Evolutionary conservation across 2,329 filamentous ascomycete species (phyloP).

Genomic region (Xylariaceae sp.): DNA sequence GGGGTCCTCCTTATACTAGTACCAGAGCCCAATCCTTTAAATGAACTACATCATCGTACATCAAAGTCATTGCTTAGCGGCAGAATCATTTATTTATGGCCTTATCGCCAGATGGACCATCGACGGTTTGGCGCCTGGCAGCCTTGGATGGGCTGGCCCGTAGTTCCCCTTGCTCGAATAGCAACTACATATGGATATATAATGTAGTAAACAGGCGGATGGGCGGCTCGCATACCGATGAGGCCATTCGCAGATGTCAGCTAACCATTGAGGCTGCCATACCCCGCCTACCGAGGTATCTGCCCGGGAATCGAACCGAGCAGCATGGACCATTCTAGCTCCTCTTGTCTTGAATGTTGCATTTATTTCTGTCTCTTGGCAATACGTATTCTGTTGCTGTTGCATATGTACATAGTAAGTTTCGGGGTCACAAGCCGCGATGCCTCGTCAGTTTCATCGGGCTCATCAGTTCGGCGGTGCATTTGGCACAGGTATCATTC

Average conservation of each 20-base stretch:
- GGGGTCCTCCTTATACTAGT: too few relatives aligned
- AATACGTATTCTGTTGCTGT: conserved; percentile 1
- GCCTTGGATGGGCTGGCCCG: neutral
- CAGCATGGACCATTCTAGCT: conserved; percentile 13
- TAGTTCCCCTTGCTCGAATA: conserved; percentile 11
- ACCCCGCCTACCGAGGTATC: conserved; percentile 15
- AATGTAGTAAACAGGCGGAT: conserved; percentile 19
- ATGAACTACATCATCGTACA: conserved; percentile 26
- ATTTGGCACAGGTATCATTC: neutral
- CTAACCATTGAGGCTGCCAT: conserved; percentile 1
- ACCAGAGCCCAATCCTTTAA: conserved; percentile 16
- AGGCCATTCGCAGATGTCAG: conserved; percentile 7
- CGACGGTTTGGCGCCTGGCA: conserved; percentile 5
- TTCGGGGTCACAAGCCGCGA: neutral
- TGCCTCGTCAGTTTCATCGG: conserved; percentile 7
- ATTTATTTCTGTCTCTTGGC: conserved; percentile 15
- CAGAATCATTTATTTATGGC: conserved; percentile 5
- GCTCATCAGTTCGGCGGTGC: neutral
- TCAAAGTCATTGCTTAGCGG: conserved; percentile 7
- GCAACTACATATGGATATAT: conserved; percentile 12
- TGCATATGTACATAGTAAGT: neutral
- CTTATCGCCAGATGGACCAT: conserved; percentile 10
- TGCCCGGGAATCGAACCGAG: conserved; percentile 4
- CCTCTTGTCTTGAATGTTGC: conserved; percentile 1
- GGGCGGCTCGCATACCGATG: conserved; percentile 22